A percentile compares a stretch with the other conserved stretches of the same genome.
These are phyloP conservation scores for Nakazawaea peltata DNA, from an alignment of 805 yeast species.

Conservation along the genomic window DNA sequence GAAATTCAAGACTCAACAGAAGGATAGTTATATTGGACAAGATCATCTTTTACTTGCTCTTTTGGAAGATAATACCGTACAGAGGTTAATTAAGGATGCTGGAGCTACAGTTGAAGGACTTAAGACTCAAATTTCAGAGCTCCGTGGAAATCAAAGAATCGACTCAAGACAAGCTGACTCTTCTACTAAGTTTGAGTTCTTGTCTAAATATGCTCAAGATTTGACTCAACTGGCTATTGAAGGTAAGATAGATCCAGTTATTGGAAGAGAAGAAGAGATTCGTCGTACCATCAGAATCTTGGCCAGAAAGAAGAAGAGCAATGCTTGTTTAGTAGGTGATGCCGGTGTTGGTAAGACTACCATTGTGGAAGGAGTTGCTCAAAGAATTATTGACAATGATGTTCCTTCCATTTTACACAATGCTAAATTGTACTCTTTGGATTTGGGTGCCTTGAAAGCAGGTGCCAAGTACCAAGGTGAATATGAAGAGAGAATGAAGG, in stretches of 20 bases:
- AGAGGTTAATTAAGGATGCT: constrained; percentile 65
- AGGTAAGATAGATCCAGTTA: constrained; percentile 96
- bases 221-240: constrained; percentile 88
- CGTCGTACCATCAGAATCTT: constrained; percentile 90
- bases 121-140: constrained; percentile 66
- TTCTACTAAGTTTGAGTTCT: constrained; percentile 72
- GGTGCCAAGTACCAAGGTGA: constrained; percentile 99
- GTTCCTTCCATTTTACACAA: constrained; percentile 83
- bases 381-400: constrained; percentile 90
- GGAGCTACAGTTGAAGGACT: constrained; percentile 61
- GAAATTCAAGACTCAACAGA: constrained; percentile 77
- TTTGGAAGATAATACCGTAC: constrained; percentile 67
- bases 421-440: constrained; percentile 79
- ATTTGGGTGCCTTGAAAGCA: constrained; percentile 93
- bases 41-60: constrained; percentile 87
- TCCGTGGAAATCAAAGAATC: constrained; percentile 87
- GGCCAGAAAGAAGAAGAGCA: constrained; percentile 95
- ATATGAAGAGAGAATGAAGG: constrained; percentile 95
- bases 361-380: constrained; percentile 98
- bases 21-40: constrained; percentile 87
- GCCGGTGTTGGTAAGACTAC: constrained; percentile 99
- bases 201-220: constrained; percentile 86
- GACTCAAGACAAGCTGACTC: constrained; percentile 94
- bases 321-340: constrained; percentile 95
- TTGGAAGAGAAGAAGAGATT: constrained; percentile 98